Percentiles rank a stretch among this genome's conserved stretches.
Conservation (phyloP, 2,329 filamentous ascomycete genomes). For the Blumeria graminis region DNA sequence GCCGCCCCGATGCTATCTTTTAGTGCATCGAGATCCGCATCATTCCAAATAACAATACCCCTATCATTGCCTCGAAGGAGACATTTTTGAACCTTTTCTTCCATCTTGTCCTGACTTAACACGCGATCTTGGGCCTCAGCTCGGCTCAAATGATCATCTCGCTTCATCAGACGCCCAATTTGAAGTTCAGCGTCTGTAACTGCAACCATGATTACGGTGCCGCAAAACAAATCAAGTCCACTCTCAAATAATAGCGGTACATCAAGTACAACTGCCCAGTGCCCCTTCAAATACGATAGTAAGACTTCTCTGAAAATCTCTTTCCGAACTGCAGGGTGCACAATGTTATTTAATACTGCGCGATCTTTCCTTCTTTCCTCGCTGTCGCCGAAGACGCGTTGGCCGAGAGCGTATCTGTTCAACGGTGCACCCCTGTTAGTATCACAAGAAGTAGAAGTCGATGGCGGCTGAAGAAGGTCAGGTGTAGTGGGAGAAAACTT, state of each 20-base stretch:
- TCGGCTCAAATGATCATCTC: constrained; percentile 55
- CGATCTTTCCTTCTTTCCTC: constrained; percentile 48
- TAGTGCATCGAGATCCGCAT: constrained; percentile 47
- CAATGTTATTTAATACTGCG: constrained; percentile 61
- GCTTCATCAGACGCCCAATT: constrained; percentile 49
- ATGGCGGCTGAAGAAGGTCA: constrained; percentile 48
- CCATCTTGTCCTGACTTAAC: constrained; percentile 63
- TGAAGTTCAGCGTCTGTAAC: constrained; percentile 61
- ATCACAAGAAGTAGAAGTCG: constrained; percentile 27
- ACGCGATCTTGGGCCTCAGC: constrained; percentile 80
- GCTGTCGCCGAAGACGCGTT: constrained; percentile 62
- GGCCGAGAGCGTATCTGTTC: constrained; percentile 66
- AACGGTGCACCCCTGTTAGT: constrained; percentile 44
- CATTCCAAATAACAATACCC: constrained; percentile 81
- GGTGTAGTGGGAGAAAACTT: constrained; percentile 68
- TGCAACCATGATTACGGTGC: constrained; percentile 65
- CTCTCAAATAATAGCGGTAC: constrained; percentile 82
- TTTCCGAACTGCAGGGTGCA: constrained; percentile 69
- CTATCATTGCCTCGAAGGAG: constrained; percentile 36
- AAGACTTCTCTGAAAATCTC: constrained; percentile 59
- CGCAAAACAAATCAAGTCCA: constrained; percentile 64
- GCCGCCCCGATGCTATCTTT: constrained; percentile 39
- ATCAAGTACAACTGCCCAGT: constrained; percentile 81
- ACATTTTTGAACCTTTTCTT: constrained; percentile 56
- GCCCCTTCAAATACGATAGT: constrained; percentile 46